Conservation (phyloP, 345 rosid species). For the Acer yangbiense region DNA sequence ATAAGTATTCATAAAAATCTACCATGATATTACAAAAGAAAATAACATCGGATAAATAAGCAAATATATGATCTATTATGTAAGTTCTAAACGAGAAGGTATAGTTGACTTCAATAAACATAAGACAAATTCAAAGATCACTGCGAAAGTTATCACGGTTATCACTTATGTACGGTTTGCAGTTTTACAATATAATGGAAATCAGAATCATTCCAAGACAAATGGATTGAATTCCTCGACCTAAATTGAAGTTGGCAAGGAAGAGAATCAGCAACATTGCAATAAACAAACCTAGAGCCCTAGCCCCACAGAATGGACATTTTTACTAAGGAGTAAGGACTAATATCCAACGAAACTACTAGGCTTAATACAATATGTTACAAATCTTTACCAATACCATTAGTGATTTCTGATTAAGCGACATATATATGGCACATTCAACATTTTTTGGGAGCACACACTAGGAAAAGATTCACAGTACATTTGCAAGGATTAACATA, state of each 20-base stretch:
- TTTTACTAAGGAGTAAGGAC: background rate
- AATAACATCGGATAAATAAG: background rate
- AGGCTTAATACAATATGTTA: background rate
- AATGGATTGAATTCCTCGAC: background rate
- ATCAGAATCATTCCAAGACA: background rate
- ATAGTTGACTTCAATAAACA: background rate
- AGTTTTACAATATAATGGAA: background rate
- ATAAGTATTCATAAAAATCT: slow-evolving; percentile 17
- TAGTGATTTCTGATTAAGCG: background rate
- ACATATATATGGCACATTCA: background rate
- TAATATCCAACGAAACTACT: background rate
- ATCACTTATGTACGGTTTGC: background rate
- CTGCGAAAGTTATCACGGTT: background rate
- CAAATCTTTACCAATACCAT: background rate
- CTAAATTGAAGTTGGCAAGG: background rate
- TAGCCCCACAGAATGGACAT: background rate
- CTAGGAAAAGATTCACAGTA: background rate
- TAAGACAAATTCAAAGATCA: background rate
- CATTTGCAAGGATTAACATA: no score
- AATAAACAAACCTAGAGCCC: background rate
- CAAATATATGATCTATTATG: background rate
- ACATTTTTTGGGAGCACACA: background rate
- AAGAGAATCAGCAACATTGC: background rate
- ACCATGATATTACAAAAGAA: slow-evolving; percentile 9
- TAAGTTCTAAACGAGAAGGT: background rate